Conservation (phyloP, 345 rosid genomes). For the Acer campestre region DNA sequence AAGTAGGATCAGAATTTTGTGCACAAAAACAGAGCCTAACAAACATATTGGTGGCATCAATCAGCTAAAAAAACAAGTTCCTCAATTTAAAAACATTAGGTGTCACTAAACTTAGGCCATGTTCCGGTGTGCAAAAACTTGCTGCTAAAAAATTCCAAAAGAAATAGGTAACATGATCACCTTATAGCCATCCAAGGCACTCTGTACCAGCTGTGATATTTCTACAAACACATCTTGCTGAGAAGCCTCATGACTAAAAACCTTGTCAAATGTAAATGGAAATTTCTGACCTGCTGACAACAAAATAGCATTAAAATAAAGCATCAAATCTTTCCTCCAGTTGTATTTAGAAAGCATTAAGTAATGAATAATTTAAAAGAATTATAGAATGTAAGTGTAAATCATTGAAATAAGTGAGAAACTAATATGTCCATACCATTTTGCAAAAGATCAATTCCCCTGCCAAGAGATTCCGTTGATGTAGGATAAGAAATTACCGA, state of each 20-base stretch:
- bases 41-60: not conserved
- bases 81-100: not conserved
- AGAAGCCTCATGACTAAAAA: conserved; percentile 78
- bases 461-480: conserved; percentile 65
- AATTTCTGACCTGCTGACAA: conserved; percentile 63
- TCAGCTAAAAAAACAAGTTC: not conserved
- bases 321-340: not conserved
- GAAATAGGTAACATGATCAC: conserved; percentile 31
- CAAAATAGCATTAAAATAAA: conserved; percentile 11
- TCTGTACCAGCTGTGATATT: conserved; percentile 91
- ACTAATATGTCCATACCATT: conserved; percentile 48
- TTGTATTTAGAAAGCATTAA: not conserved
- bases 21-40: not conserved
- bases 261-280: conserved; percentile 94
- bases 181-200: conserved; percentile 98
- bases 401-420: not conserved
- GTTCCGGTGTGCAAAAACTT: not conserved
- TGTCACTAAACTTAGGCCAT: not conserved
- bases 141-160: conserved; percentile 6
- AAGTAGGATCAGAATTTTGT: not conserved
- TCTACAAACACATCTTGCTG: conserved; percentile 89
- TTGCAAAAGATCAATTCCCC: conserved; percentile 80
- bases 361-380: not conserved
- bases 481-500: conserved; percentile 69
- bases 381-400: not conserved